Conservation (phyloP, 192 early-diverging fungal species). For the Gamsiella multidivaricata region DNA sequence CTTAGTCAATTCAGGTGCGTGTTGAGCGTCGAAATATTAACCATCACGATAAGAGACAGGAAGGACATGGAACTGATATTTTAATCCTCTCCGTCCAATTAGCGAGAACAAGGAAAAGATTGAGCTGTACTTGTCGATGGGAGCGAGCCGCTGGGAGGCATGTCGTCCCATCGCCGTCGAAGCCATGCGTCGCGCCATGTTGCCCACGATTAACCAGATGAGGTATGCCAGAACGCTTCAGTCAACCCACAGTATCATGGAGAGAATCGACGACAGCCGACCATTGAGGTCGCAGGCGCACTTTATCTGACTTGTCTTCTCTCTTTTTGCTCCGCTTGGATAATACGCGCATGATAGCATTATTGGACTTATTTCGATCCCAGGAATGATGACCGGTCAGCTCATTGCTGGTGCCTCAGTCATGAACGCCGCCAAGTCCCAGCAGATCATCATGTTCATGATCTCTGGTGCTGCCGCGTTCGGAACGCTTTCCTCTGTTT, state of each 20-base stretch:
- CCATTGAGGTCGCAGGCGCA: neutral
- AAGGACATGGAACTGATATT: neutral
- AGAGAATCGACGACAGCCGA: neutral
- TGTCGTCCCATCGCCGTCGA: constrained; percentile 78
- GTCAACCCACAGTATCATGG: neutral
- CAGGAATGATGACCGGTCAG: constrained; percentile 90
- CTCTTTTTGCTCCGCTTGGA: neutral
- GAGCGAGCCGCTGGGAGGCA: constrained; percentile 86
- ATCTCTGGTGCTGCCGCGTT: constrained; percentile 79
- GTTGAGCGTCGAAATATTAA: no score
- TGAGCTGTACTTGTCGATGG: constrained; percentile 71
- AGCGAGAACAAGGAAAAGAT: constrained; percentile 62
- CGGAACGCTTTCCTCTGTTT: constrained; percentile 64
- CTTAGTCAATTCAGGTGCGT: constrained; percentile 70
- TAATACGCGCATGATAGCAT: no score
- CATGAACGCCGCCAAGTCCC: constrained; percentile 82
- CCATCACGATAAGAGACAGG: neutral
- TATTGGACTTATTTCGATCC: constrained; percentile 88
- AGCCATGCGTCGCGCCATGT: constrained; percentile 76
- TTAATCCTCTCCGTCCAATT: neutral
- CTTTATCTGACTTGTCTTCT: neutral
- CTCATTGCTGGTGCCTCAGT: constrained; percentile 86
- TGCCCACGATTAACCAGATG: constrained; percentile 86
- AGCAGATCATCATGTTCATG: constrained; percentile 91
- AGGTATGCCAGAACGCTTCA: constrained; percentile 33